Evolutionary conservation across 768 basidiomycete genomes (phyloP), one percentile per base, ranked within the genome.

Genomic region (Ramaria sp.): DNA sequence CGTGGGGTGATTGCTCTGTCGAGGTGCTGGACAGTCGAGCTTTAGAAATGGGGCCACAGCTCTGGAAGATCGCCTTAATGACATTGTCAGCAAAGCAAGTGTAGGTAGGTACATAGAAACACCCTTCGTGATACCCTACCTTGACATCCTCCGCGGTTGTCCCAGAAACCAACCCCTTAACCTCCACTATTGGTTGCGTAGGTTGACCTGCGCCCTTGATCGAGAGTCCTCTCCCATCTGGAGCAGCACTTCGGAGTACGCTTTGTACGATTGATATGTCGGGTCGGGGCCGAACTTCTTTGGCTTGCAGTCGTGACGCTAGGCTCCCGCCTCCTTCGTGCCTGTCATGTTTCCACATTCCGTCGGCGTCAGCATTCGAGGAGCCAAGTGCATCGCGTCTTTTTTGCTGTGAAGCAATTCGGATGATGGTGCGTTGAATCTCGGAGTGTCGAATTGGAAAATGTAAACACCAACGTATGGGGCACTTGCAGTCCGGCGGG

Each of bases 11-110:
- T 50, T 45, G 61, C 62, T 61, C 60, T 55, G 44, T 41, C 32
- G 63, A 48, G 63, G 55, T 30, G 32, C 58, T 57, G 28, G 63
- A 34, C 24, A 66, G 16, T 12, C 71, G 59, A 16, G 75, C 66
- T 48, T 71, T 73, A 16, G 73, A 71, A 30, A 78, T 74, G 58
- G 78, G 69, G 6, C 86, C 86, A 61, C 88, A 88, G 22, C 83
- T 80, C 58, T 83, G 82, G 74, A 92, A 92, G 52, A 90, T 90
- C 24, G 88, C 86, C 64, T 74, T 51, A 13, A 30, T 39, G 25
- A 20, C 2, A 18, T 7, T 12, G 15, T 32, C 3, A 50, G 34
- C 48, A 2, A 16, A 7, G 28, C 5, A 37, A 50, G 32, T 16
- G 13, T 24, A 8, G 18, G 30, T 10, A n/a, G n/a, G n/a, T n/a